Percentiles rank a stretch among this genome's conserved stretches.
Evolutionary conservation across 805 yeast species (phyloP).

Genomic region (Peterozyma toletana): DNA sequence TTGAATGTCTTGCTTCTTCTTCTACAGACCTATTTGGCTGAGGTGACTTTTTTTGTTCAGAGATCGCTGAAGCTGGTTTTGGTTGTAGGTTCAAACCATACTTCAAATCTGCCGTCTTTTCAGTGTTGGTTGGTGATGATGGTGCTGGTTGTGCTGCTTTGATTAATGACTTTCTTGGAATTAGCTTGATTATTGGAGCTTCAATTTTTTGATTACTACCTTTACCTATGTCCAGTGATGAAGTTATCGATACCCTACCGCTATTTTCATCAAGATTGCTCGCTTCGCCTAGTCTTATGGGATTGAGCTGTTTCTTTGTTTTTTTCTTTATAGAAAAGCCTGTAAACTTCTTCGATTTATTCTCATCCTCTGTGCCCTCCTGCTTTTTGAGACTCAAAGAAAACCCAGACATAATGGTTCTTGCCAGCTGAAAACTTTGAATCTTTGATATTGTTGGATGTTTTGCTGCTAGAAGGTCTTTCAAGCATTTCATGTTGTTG

Average conservation of each 20-base stretch:
- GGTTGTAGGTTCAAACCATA: background rate
- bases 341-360: slow-evolving; percentile 17
- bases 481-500: no score
- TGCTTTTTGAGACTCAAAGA: no score
- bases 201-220: background rate
- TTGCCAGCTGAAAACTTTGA: no score
- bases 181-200: slow-evolving; percentile 1
- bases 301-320: slow-evolving; percentile 1
- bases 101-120: background rate
- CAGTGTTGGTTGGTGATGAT: background rate
- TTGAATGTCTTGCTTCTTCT: background rate
- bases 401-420: no score
- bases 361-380: no score
- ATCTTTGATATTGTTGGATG: no score
- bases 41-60: background rate
- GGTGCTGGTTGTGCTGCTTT: background rate
- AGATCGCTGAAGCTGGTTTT: background rate
- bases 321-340: slow-evolving; percentile 30
- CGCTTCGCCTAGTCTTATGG: background rate
- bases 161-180: slow-evolving; percentile 6
- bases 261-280: slow-evolving; percentile 1
- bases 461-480: no score
- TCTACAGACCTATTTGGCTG: background rate
- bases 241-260: slow-evolving; percentile 2
- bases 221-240: slow-evolving; percentile 4